These are phyloP conservation scores for Anisodus tanguticus DNA, from an alignment of 257 asterid genomes.

Conservation along the genomic window DNA sequence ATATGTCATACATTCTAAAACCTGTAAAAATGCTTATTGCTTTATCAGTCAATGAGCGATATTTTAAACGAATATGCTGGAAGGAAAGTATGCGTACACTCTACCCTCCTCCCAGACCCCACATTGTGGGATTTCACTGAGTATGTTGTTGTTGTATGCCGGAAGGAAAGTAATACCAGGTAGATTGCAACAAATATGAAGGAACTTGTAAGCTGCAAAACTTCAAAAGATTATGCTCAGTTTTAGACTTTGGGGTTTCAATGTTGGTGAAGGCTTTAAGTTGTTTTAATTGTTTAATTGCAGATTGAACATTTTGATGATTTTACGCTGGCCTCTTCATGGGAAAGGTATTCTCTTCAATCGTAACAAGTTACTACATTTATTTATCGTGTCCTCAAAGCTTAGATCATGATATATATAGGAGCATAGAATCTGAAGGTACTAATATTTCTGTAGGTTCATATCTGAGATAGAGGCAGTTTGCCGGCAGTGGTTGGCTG, in stretches of 20 bases:
- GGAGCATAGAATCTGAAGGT: constrained; percentile 25
- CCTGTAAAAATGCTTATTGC: neutral
- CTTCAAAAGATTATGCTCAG: neutral
- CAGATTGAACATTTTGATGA: constrained; percentile 91
- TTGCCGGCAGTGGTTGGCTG: constrained; percentile 86
- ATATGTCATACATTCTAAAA: neutral
- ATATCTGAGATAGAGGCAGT: constrained; percentile 91
- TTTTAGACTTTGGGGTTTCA: too few relatives aligned
- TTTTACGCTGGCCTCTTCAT: constrained; percentile 86
- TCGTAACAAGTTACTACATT: neutral
- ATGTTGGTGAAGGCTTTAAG: neutral
- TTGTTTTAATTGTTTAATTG: constrained; percentile 29
- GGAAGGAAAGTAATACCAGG: neutral
- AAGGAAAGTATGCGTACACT: too few relatives aligned
- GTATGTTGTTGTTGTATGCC: too few relatives aligned
- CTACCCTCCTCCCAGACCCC: too few relatives aligned
- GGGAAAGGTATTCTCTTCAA: constrained; percentile 70
- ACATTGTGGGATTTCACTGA: too few relatives aligned
- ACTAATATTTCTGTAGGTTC: constrained; percentile 52
- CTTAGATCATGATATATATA: neutral
- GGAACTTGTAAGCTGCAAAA: constrained; percentile 2
- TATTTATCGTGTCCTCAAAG: neutral
- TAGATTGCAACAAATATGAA: neutral
- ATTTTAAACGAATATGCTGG: neutral
- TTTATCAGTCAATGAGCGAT: neutral